These are phyloP conservation scores for Exophiala spinifera DNA, from an alignment of 2,329 filamentous ascomycete genomes.

Conservation along the genomic window DNA sequence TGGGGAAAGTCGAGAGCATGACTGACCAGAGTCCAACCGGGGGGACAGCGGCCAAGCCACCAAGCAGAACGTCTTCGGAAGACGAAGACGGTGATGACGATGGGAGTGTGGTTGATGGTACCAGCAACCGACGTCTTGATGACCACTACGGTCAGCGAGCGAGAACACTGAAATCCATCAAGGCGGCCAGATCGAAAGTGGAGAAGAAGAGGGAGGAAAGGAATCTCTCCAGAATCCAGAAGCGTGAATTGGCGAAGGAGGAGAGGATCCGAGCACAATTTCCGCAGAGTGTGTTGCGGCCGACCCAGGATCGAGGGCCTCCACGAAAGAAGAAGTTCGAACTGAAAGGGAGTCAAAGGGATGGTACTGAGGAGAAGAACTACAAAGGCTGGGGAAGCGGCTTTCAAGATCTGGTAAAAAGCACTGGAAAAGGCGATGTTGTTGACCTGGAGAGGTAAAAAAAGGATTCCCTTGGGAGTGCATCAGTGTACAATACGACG, in stretches of 20 bases:
- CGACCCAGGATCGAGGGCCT: neutral
- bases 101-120: neutral
- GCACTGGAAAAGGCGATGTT: neutral
- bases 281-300: constrained; percentile 13
- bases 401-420: constrained; percentile 7
- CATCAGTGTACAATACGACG: neutral
- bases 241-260: constrained; percentile 17
- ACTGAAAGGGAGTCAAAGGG: no score
- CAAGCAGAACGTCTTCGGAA: neutral
- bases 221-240: constrained; percentile 19
- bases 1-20: constrained; percentile 13
- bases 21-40: neutral
- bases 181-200: neutral
- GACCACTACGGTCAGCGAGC: neutral
- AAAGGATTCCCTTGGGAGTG: neutral
- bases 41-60: neutral
- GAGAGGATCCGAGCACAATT: constrained; percentile 17
- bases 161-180: constrained; percentile 4
- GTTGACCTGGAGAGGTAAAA: constrained; percentile 7
- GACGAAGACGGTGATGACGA: neutral
- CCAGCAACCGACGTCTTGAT: no score
- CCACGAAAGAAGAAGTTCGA: neutral
- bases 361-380: no score
- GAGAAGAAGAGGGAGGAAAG: constrained; percentile 8
- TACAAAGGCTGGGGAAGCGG: constrained; percentile 18